A percentile compares a stretch with the other conserved stretches of the same genome.
Evolutionary conservation across 2,329 filamentous ascomycete genomes (phyloP).

Genomic region (Cladosporium sp.): DNA sequence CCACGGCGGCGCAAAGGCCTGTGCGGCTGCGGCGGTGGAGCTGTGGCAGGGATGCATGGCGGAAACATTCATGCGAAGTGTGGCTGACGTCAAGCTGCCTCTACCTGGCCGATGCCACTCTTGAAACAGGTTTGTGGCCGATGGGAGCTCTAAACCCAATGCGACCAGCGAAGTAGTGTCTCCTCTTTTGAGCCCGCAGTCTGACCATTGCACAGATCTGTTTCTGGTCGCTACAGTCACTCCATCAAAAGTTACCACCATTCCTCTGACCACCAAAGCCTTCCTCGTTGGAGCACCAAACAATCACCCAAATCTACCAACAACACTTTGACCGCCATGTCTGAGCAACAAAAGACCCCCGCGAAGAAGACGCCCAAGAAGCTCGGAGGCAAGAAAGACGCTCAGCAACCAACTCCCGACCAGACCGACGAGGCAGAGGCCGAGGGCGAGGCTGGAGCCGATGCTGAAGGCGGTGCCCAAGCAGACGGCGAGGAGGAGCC

Average conservation of each 20-base stretch:
- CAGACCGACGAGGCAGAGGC: constrained; percentile 42
- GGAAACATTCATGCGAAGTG: neutral
- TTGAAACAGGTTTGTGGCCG: constrained; percentile 17
- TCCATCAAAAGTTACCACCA: neutral
- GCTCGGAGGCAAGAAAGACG: constrained; percentile 47
- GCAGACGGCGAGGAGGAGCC: constrained; percentile 41
- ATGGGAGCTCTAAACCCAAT: constrained; percentile 15
- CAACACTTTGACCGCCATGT: constrained; percentile 1
- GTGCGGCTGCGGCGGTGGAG: constrained; percentile 7
- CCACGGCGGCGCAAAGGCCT: constrained; percentile 6
- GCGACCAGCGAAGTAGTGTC: constrained; percentile 12
- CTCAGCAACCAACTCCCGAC: constrained; percentile 51
- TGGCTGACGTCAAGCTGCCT: constrained; percentile 18
- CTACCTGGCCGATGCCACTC: constrained; percentile 7
- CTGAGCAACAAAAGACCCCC: constrained; percentile 19
- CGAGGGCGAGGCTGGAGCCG: constrained; percentile 42
- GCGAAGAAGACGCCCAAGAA: constrained; percentile 53
- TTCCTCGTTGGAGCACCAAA: constrained; percentile 8
- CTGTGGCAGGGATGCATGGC: constrained; percentile 11
- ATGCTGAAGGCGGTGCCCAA: constrained; percentile 46
- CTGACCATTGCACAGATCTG: constrained; percentile 13
- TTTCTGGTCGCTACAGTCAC: constrained; percentile 5
- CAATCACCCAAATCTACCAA: neutral
- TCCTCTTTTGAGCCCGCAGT: constrained; percentile 15
- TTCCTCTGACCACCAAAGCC: neutral